Evolutionary conservation across 2,329 filamentous ascomycete species (phyloP).

Genomic region (Xylaria sp.): DNA sequence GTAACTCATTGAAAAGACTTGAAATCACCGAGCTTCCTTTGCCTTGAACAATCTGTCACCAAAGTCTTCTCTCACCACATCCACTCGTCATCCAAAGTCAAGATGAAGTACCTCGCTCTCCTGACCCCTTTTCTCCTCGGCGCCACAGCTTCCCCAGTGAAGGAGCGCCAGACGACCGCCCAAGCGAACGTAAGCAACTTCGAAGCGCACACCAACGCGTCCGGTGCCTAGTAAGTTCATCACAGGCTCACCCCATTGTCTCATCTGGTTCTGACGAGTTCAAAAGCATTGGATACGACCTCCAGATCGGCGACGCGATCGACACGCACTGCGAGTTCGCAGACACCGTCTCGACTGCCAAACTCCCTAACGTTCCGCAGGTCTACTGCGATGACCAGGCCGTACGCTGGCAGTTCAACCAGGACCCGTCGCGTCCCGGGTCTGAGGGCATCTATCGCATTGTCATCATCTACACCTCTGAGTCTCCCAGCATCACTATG

Average conservation of each 20-base stretch:
- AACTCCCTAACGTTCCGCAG: conserved; percentile 21
- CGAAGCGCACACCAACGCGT: conserved; percentile 18
- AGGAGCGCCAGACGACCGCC: conserved; percentile 12
- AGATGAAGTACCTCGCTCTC: conserved; percentile 23
- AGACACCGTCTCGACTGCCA: conserved; percentile 17
- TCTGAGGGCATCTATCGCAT: conserved; percentile 24
- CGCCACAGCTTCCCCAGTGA: conserved; percentile 20
- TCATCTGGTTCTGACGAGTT: not conserved
- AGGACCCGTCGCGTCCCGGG: conserved; percentile 26
- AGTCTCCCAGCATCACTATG: not conserved
- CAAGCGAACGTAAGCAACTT: conserved; percentile 22
- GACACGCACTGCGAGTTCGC: conserved; percentile 22
- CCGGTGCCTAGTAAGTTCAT: conserved; percentile 24
- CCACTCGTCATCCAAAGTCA: not conserved
- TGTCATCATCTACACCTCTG: conserved; percentile 22
- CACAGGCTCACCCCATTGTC: not conserved
- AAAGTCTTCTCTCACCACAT: not conserved
- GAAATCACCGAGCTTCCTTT: not conserved
- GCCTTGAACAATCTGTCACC: not conserved
- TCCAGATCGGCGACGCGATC: conserved; percentile 16
- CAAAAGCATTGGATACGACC: conserved; percentile 21
- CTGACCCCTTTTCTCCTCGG: conserved; percentile 23
- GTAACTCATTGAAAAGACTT: not conserved
- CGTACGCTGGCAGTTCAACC: conserved; percentile 26
- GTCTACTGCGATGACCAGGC: conserved; percentile 21